Evolutionary conservation across 2,329 filamentous ascomycete genomes (phyloP), one percentile per base, ranked within the genome.

Genomic region (Cercospora berteroae): DNA sequence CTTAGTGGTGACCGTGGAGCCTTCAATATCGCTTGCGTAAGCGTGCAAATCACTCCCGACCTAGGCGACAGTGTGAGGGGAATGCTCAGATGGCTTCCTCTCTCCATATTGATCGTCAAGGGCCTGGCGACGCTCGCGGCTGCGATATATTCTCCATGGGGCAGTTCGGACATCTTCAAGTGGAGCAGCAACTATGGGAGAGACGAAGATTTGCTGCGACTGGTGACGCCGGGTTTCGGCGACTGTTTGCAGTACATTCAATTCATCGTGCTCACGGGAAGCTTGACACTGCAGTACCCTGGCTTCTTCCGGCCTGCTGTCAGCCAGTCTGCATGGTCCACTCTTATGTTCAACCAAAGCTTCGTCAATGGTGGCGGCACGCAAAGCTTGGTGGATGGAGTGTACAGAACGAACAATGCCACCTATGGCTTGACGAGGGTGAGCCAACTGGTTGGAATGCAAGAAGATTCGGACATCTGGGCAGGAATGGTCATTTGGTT

Each of bases 121-220:
- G 95, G 89, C 1, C 79, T 93, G 66, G 93, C 94, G 13, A 97
- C 94, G 6, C 83, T 94, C 39, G 88, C 93, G 71, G 93, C 95
- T 2, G 91, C 89, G 60, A 92, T 96, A 42, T 94, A 89, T 77
- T 97, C 94, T 76, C 95, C 95, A 0, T 99, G 95, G 94, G 95
- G 95, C 20, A 92, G 93, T 1, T 88, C 88, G 7, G 91, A 99
- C 77, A 85, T 94, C 20, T 98, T 98, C 78, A 89, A 92, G 72
- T 99, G 94, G 93, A 93, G 93, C n/a, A 96, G 93, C 76, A 99
- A 99, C 77, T 98, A 96, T 77, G 95, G 95, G 39, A 89, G 94
- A 73, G 95, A 99, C 74, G 91, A 92, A 69, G 95, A 99, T 80
- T 83, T 97, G 71, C 84, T 99, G 63, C 89, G 95, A 64, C 84